Conservation (phyloP, 2,329 filamentous ascomycete species). For the Fusarium beomiforme region DNA sequence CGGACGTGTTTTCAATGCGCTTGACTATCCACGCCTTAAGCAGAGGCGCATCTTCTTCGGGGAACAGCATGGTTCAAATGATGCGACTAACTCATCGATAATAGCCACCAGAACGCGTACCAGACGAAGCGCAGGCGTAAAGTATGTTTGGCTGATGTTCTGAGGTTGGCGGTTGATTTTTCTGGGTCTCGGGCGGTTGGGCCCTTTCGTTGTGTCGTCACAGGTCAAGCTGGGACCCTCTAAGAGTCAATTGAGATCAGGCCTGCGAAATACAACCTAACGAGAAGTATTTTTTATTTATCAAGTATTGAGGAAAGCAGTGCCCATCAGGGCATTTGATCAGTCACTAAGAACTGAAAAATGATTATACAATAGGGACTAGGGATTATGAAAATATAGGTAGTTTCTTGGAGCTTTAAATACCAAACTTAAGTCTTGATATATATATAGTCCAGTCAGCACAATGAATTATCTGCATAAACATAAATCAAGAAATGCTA, state of each 20-base stretch:
- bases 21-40: constrained; percentile 83
- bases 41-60: constrained; percentile 68
- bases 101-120: background rate
- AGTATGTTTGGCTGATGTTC: constrained; percentile 6
- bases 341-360: background rate
- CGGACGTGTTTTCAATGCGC: constrained; percentile 79
- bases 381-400: no score
- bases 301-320: background rate
- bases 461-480: no score
- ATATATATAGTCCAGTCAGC: no score
- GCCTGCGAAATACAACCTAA: background rate
- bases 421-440: no score
- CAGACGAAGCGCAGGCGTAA: background rate
- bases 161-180: constrained; percentile 28
- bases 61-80: constrained; percentile 64
- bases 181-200: constrained; percentile 20
- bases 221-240: background rate
- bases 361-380: background rate
- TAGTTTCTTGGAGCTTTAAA: background rate
- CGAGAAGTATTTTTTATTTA: background rate
- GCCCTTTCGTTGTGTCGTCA: constrained; percentile 30
- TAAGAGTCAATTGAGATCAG: background rate
- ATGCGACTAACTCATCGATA: constrained; percentile 3
- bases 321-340: no score
- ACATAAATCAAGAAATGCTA: no score